phyloP scores from a whole-genome alignment of 352 stramenopile species.

The Blastocystis sp. region DNA sequence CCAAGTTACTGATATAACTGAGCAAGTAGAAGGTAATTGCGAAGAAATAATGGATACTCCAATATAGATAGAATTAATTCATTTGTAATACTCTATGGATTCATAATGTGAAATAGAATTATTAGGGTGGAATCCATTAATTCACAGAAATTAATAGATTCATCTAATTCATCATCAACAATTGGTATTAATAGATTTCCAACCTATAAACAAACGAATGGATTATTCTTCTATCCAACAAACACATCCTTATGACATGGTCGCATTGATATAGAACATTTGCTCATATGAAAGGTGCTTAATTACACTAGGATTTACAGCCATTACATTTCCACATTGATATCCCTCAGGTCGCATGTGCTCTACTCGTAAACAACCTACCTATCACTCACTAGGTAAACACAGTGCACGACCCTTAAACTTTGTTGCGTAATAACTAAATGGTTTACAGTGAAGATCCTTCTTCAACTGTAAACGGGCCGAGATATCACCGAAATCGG shows the following conservation, averaged over 20 bases:
- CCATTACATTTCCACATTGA: constrained; percentile 3
- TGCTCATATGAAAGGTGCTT: background rate
- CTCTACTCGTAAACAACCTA: background rate
- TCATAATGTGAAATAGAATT: too few relatives aligned
- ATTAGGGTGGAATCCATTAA: too few relatives aligned
- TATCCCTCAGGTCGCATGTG: background rate
- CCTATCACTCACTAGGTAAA: background rate
- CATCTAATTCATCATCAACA: background rate
- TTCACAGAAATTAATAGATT: background rate
- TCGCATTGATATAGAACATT: constrained; percentile 45
- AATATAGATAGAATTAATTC: too few relatives aligned
- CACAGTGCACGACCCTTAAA: constrained; percentile 42
- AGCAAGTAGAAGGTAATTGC: too few relatives aligned
- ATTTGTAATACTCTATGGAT: too few relatives aligned
- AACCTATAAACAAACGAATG: background rate
- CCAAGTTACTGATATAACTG: too few relatives aligned
- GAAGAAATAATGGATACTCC: too few relatives aligned
- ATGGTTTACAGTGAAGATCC: constrained; percentile 42
- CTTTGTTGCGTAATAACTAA: constrained; percentile 39
- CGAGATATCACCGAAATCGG: constrained; percentile 22
- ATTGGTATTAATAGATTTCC: background rate
- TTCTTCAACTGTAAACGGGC: constrained; percentile 37
- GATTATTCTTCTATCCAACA: background rate
- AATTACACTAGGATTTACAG: background rate
- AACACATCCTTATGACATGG: background rate